These are phyloP conservation scores for Pseudogymnoascus sp. DNA, from an alignment of 2,329 filamentous ascomycete species.

Conservation along the genomic window DNA sequence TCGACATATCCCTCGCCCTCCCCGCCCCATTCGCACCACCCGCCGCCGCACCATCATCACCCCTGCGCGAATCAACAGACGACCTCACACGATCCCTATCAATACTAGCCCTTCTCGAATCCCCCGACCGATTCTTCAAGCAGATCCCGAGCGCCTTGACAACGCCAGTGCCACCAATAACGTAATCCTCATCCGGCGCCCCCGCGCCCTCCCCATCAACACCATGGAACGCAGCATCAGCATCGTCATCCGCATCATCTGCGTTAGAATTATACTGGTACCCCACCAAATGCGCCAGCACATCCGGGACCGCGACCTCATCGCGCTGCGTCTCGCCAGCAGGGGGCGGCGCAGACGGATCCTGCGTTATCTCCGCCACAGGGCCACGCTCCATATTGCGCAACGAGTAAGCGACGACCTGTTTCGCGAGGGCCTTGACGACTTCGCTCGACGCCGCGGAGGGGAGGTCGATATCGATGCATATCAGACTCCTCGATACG, in stretches of 20 bases:
- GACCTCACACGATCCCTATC: conserved; percentile 28
- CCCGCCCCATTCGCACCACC: conserved; percentile 32
- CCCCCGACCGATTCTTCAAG: conserved; percentile 70
- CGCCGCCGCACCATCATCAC: conserved; percentile 35
- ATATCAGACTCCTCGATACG: conserved; percentile 76
- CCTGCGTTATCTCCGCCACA: conserved; percentile 55
- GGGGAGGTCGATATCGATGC: conserved; percentile 87
- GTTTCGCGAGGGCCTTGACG: conserved; percentile 84
- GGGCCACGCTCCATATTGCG: conserved; percentile 81
- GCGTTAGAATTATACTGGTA: conserved; percentile 33
- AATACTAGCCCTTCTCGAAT: conserved; percentile 42
- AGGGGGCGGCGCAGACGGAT: conserved; percentile 60
- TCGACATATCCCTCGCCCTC: conserved; percentile 88
- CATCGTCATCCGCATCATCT: conserved; percentile 36
- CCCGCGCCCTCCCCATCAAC: conserved; percentile 57
- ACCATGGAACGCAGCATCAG: conserved; percentile 40
- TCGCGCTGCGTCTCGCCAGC: conserved; percentile 40
- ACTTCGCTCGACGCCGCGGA: conserved; percentile 76
- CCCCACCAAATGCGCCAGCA: conserved; percentile 81
- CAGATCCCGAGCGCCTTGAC: conserved; percentile 91
- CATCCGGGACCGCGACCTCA: conserved; percentile 65
- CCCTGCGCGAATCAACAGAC: conserved; percentile 48
- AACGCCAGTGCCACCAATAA: conserved; percentile 90
- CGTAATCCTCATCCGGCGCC: conserved; percentile 86
- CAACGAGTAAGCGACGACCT: conserved; percentile 90